Conservation (phyloP, 768 basidiomycete genomes). For the Suillus bovinus region DNA sequence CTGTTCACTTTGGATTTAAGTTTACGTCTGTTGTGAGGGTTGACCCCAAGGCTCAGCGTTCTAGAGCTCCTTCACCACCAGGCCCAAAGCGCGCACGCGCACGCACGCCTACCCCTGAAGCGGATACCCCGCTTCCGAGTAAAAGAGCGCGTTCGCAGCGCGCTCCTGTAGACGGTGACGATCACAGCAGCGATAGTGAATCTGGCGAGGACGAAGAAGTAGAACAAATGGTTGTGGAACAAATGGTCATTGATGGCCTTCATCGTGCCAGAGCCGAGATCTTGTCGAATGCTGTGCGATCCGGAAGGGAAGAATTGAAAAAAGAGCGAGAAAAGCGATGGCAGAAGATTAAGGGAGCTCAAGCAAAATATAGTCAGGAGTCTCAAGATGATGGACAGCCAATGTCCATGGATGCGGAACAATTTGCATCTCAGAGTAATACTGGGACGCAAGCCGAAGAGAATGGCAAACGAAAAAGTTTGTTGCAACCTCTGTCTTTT, state of each 20-base stretch:
- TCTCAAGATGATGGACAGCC: constrained; percentile 29
- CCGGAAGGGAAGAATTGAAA: constrained; percentile 32
- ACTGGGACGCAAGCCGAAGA: constrained; percentile 28
- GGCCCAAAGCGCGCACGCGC: constrained; percentile 33
- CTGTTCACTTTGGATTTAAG: constrained; percentile 46
- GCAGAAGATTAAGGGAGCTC: constrained; percentile 21
- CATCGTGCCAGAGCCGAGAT: constrained; percentile 17
- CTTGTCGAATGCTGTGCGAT: constrained; percentile 13
- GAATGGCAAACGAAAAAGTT: constrained; percentile 51
- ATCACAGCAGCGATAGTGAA: constrained; percentile 23
- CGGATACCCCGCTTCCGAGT: constrained; percentile 13
- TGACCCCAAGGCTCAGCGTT: constrained; percentile 15
- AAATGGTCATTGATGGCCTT: constrained; percentile 46
- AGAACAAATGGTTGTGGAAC: too few species aligned
- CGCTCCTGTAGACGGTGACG: constrained; percentile 14
- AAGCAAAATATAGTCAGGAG: constrained; percentile 33
- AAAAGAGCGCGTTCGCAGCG: constrained; percentile 29
- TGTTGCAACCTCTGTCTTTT: background rate
- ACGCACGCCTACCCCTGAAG: constrained; percentile 27
- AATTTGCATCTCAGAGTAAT: constrained; percentile 15
- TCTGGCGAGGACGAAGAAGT: constrained; percentile 44
- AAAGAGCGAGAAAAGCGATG: constrained; percentile 30
- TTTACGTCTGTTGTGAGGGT: constrained; percentile 25
- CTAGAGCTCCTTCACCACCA: constrained; percentile 11
- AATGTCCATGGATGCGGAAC: constrained; percentile 32